These are phyloP conservation scores for Elaeis guineensis DNA, from an alignment of 176 grass and related monocot species.

Conservation along the genomic window DNA sequence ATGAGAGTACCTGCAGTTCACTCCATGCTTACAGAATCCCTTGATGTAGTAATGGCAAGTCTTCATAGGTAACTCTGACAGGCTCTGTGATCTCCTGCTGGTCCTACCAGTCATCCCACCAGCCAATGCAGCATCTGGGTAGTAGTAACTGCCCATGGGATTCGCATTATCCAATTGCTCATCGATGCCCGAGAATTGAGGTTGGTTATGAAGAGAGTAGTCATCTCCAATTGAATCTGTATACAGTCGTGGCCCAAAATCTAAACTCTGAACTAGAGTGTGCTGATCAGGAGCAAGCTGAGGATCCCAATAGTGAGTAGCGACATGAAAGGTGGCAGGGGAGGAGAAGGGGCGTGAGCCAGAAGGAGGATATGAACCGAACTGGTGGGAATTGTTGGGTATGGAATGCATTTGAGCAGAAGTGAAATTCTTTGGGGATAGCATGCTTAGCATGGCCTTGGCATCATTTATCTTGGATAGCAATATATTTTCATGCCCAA, in stretches of 20 bases:
- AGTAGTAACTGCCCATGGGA: background rate
- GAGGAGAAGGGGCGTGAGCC: slow-evolving; percentile 1
- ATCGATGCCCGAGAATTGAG: background rate
- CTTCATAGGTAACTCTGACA: background rate
- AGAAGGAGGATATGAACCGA: background rate
- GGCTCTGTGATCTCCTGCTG: background rate
- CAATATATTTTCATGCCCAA: slow-evolving; percentile 22
- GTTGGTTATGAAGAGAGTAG: background rate
- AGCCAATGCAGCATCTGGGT: background rate
- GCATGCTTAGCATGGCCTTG: slow-evolving; percentile 3
- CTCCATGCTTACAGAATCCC: slow-evolving; percentile 46
- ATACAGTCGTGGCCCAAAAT: background rate
- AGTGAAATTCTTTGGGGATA: background rate
- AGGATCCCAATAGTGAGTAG: background rate
- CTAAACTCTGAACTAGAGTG: background rate
- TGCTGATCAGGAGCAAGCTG: slow-evolving; percentile 1
- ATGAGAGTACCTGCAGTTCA: slow-evolving; percentile 35
- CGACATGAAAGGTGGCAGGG: background rate
- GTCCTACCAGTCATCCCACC: background rate
- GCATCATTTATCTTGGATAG: slow-evolving; percentile 29
- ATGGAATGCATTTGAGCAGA: slow-evolving; percentile 7
- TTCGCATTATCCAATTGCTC: slow-evolving; percentile 1
- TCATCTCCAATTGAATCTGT: background rate
- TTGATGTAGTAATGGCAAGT: slow-evolving; percentile 29
- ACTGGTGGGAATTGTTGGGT: background rate